Conservation (phyloP, 805 yeast species). For the Candida multigemmis region DNA sequence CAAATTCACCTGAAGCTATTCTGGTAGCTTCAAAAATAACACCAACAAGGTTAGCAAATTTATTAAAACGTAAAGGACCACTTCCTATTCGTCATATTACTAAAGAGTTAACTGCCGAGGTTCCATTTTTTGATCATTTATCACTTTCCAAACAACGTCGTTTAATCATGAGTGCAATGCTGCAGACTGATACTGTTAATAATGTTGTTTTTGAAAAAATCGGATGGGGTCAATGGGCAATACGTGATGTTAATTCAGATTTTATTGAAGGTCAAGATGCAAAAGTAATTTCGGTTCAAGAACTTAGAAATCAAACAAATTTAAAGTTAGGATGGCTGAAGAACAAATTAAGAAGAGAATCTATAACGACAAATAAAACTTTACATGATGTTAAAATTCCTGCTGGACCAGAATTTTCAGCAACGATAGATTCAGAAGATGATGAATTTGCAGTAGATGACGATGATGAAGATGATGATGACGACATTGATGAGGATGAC, state of each 20-base stretch:
- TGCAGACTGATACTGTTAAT: constrained; percentile 53
- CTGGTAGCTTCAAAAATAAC: constrained; percentile 84
- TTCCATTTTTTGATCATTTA: constrained; percentile 69
- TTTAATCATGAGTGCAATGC: constrained; percentile 82
- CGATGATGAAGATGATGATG: constrained; percentile 14
- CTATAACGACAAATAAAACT: constrained; percentile 40
- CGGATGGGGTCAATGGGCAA: constrained; percentile 99
- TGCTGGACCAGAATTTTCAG: constrained; percentile 15
- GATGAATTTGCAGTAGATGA: too few relatives aligned
- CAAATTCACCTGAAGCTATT: constrained; percentile 81
- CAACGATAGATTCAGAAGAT: constrained; percentile 23
- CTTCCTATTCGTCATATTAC: constrained; percentile 87
- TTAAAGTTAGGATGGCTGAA: constrained; percentile 31
- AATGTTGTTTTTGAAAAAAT: constrained; percentile 79
- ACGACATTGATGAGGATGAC: constrained; percentile 21
- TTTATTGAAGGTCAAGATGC: constrained; percentile 39
- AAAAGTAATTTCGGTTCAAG: constrained; percentile 16
- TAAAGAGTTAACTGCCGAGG: constrained; percentile 61
- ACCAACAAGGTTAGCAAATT: constrained; percentile 61
- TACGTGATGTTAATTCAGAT: constrained; percentile 43
- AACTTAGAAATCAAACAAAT: constrained; percentile 23
- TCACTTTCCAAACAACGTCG: constrained; percentile 85
- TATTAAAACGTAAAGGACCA: constrained; percentile 72
- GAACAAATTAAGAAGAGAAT: constrained; percentile 32
- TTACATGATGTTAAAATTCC: constrained; percentile 41